phyloP scores from a whole-genome alignment of 2,329 filamentous ascomycete species.

The Talaromyces sp. region DNA sequence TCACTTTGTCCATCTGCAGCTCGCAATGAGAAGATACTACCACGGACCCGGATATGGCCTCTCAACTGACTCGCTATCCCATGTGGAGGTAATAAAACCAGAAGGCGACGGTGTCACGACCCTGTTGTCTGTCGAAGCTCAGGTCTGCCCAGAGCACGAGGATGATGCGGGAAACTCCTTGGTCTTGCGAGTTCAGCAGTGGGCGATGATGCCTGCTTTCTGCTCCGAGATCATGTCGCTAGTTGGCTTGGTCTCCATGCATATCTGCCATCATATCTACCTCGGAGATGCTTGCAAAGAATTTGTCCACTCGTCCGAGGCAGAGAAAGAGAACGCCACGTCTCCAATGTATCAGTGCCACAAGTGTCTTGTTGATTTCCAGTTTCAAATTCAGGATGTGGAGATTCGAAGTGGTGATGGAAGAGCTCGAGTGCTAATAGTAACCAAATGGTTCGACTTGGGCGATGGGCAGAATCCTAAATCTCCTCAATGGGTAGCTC shows the following conservation, averaged over 20 bases:
- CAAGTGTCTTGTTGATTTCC: neutral
- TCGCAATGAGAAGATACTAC: conserved; percentile 1
- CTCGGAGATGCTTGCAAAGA: neutral
- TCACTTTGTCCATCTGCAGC: conserved; percentile 3
- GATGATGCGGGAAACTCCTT: neutral
- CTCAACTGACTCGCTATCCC: neutral
- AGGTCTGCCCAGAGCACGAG: neutral
- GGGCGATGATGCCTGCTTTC: conserved; percentile 12
- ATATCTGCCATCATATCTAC: neutral
- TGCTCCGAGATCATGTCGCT: conserved; percentile 10
- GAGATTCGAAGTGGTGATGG: neutral
- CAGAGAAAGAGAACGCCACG: neutral
- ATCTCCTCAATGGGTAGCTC: neutral
- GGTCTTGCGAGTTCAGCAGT: conserved; percentile 4
- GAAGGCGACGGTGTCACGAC: neutral
- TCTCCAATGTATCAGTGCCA: neutral
- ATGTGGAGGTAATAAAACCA: conserved; percentile 1
- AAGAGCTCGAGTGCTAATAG: neutral
- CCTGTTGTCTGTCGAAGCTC: conserved; percentile 2
- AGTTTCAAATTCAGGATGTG: neutral
- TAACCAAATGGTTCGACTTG: conserved; percentile 7
- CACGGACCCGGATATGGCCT: conserved; percentile 3
- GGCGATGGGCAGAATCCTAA: neutral
- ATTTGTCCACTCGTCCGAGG: neutral
- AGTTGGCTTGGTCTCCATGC: neutral